Conservation (phyloP, 2,329 filamentous ascomycete species). For the Calonectria montana region DNA sequence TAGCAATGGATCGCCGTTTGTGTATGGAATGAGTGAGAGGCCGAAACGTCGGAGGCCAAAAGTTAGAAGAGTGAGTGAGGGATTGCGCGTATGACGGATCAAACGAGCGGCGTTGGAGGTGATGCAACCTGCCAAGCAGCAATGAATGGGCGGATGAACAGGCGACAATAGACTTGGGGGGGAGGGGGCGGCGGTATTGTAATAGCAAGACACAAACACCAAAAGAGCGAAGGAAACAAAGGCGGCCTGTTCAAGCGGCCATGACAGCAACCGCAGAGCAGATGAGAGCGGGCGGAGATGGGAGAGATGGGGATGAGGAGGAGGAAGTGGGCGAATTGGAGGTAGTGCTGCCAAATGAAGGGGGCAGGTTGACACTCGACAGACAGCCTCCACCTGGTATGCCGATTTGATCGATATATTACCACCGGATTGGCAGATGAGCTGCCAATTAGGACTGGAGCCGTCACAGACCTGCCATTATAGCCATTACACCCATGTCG, state of each 20-base stretch:
- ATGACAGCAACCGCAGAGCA: constrained; percentile 30
- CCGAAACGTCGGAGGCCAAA: neutral
- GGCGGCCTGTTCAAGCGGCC: constrained; percentile 17
- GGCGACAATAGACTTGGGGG: neutral
- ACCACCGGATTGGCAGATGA: constrained; percentile 4
- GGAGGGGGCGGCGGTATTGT: constrained; percentile 24
- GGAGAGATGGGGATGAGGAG: constrained; percentile 8
- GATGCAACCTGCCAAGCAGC: neutral
- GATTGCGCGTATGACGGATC: neutral
- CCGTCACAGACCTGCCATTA: constrained; percentile 7
- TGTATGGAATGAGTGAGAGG: neutral
- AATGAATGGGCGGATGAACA: neutral
- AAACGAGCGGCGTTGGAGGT: constrained; percentile 1
- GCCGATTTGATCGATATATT: neutral
- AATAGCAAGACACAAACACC: constrained; percentile 27
- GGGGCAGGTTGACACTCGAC: constrained; percentile 4
- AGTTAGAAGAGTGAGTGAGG: neutral
- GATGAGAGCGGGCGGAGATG: constrained; percentile 33
- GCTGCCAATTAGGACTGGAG: neutral
- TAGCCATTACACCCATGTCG: constrained; percentile 16
- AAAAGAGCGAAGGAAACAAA: constrained; percentile 34
- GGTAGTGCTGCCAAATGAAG: constrained; percentile 24
- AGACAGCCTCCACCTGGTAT: neutral
- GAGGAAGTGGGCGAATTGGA: constrained; percentile 2
- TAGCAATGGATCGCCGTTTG: neutral